These are phyloP conservation scores for Papilionanthe hybrid DNA, from an alignment of 116 monocot genomes.

Conservation along the genomic window DNA sequence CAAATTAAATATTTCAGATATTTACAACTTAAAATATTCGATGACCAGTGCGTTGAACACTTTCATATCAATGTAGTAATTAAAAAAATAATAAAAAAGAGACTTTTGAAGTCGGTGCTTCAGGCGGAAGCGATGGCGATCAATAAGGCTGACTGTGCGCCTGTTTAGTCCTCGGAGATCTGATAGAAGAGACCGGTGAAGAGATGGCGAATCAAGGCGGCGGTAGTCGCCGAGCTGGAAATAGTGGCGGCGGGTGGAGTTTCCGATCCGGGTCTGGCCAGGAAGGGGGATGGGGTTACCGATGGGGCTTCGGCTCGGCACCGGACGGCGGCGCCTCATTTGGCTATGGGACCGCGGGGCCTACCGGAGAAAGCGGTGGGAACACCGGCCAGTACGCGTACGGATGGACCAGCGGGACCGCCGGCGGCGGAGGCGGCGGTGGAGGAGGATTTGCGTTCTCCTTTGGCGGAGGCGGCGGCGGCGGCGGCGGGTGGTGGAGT, in stretches of 20 bases:
- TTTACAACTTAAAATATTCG: background rate
- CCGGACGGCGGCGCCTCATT: background rate
- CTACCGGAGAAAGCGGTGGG: background rate
- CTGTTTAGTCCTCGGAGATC: background rate
- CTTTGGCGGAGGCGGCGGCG: background rate
- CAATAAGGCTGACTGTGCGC: background rate
- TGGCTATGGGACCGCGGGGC: conserved; percentile 5
- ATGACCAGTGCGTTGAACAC: background rate
- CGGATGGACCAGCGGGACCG: conserved; percentile 1
- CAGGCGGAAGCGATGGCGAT: background rate
- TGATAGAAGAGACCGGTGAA: background rate
- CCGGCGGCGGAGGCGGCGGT: background rate
- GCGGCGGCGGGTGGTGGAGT: background rate
- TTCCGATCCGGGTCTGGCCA: conserved; percentile 5
- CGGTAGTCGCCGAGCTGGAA: background rate
- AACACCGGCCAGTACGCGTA: background rate
- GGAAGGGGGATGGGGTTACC: conserved; percentile 2
- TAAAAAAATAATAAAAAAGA: background rate
- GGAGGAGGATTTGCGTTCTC: background rate
- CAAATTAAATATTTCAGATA: too few species aligned
- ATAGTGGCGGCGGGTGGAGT: conserved; percentile 7
- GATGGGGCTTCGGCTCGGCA: conserved; percentile 9
- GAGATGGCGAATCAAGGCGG: background rate
- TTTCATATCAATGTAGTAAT: background rate
- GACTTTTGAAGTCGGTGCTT: background rate